A percentile compares a stretch with the other conserved stretches of the same genome.
These are phyloP conservation scores for Plantago elongata DNA, from an alignment of 257 asterid species.

Conservation along the genomic window DNA sequence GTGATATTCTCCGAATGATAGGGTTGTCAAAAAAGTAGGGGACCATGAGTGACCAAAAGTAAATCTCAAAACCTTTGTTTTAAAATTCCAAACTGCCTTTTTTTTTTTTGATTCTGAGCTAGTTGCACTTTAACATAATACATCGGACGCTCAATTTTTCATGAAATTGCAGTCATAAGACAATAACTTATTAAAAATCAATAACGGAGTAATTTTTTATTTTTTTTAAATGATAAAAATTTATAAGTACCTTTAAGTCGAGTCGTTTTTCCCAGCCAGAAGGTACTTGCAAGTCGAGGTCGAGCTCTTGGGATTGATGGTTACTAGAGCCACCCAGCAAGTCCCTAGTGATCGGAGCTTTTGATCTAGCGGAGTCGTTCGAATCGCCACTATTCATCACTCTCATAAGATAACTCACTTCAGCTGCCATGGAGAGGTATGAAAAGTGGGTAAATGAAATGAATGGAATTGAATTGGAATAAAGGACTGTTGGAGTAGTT, in stretches of 20 bases:
- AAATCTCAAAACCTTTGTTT: too few species aligned
- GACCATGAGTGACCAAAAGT: too few species aligned
- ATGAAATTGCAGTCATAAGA: background rate
- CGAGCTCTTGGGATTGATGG: slow-evolving; percentile 70
- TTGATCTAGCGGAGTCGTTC: slow-evolving; percentile 35
- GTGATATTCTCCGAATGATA: too few species aligned
- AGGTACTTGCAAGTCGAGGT: slow-evolving; percentile 92
- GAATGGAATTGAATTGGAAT: too few species aligned
- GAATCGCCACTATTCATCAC: slow-evolving; percentile 51
- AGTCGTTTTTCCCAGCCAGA: slow-evolving; percentile 93
- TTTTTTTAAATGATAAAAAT: too few species aligned
- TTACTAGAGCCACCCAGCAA: slow-evolving; percentile 61
- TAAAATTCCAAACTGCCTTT: too few species aligned
- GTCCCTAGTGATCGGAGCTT: slow-evolving; percentile 73
- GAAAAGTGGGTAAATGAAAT: too few species aligned
- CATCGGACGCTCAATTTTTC: too few species aligned
- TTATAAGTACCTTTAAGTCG: slow-evolving; percentile 55
- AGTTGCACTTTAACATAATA: too few species aligned
- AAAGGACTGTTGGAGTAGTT: too few species aligned
- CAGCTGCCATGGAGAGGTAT: slow-evolving; percentile 93
- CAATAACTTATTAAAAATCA: background rate
- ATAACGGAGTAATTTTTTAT: background rate
- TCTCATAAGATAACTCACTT: slow-evolving; percentile 68
- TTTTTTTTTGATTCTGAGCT: too few species aligned
- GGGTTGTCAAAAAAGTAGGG: too few species aligned